phyloP scores from a whole-genome alignment of 805 yeast species.

The Candida alai region DNA sequence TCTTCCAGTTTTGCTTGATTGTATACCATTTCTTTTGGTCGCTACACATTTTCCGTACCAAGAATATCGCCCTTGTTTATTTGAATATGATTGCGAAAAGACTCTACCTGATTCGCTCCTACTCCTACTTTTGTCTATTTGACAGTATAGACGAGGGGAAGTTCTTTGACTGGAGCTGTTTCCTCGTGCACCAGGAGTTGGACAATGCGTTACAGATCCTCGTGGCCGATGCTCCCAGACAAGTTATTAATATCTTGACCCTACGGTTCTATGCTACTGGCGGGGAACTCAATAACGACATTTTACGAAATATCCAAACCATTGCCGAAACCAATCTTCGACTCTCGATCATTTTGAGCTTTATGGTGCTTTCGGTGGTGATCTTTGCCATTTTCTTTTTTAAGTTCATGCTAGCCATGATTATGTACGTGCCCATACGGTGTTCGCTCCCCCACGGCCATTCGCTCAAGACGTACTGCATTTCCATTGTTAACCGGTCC shows the following conservation, averaged over 20 bases:
- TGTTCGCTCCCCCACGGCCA: slow-evolving; percentile 23
- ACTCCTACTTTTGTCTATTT: slow-evolving; percentile 69
- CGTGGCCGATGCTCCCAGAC: slow-evolving; percentile 84
- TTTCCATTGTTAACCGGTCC: slow-evolving; percentile 52
- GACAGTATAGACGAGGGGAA: slow-evolving; percentile 61
- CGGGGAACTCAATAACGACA: slow-evolving; percentile 41
- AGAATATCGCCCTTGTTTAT: slow-evolving; percentile 66
- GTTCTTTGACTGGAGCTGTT: slow-evolving; percentile 63
- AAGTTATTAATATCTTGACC: slow-evolving; percentile 76
- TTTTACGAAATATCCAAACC: slow-evolving; percentile 43
- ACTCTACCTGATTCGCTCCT: slow-evolving; percentile 52
- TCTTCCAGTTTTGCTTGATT: slow-evolving; percentile 59
- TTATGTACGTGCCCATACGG: slow-evolving; percentile 50
- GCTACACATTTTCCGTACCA: slow-evolving; percentile 50
- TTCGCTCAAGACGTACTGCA: slow-evolving; percentile 59
- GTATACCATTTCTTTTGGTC: slow-evolving; percentile 59
- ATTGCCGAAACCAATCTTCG: slow-evolving; percentile 60
- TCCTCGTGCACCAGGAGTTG: slow-evolving; percentile 60
- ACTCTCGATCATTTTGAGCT: slow-evolving; percentile 68
- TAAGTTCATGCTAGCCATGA: slow-evolving; percentile 50
- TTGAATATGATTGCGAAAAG: slow-evolving; percentile 61
- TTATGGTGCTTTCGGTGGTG: slow-evolving; percentile 71
- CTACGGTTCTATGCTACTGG: slow-evolving; percentile 48
- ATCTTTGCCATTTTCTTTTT: slow-evolving; percentile 70
- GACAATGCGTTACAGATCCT: slow-evolving; percentile 59